phyloP scores from a whole-genome alignment of 192 early-diverging fungal genomes.

The Backusella sp. region DNA sequence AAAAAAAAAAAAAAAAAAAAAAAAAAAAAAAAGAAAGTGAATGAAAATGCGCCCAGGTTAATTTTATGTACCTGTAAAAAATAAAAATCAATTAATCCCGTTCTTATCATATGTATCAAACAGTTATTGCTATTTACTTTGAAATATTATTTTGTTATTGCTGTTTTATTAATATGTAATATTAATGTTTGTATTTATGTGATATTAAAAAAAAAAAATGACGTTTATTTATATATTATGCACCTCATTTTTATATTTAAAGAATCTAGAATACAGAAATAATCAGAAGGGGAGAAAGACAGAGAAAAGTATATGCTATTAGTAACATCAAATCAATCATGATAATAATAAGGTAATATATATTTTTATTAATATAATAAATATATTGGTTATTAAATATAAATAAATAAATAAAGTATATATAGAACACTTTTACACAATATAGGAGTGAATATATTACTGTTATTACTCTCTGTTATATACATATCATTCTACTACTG shows the following conservation, averaged over 20 bases:
- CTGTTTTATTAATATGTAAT: not conserved
- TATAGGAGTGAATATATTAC: not conserved
- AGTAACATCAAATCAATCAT: not conserved
- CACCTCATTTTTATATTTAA: not conserved
- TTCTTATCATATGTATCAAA: not conserved
- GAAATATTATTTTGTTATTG: not conserved
- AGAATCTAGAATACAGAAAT: not conserved
- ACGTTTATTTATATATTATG: not conserved
- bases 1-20: not conserved
- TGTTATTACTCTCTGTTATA: not conserved
- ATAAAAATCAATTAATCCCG: conserved; percentile 1
- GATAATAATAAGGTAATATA: not conserved
- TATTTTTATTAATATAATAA: not conserved
- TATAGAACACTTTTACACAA: not conserved
- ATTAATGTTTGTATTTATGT: not conserved
- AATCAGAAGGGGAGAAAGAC: not conserved
- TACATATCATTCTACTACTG: not conserved
- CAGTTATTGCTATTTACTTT: not conserved
- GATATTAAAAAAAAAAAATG: not conserved
- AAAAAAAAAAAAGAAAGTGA: not conserved
- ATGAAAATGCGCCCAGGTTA: not conserved
- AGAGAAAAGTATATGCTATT: not conserved
- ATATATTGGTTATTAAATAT: not conserved
- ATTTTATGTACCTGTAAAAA: not conserved
- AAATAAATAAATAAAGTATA: not conserved